Evolutionary conservation across 1,284 basidiomycete genomes (phyloP), one percentile per base, ranked within the genome.

Genomic region (Mycena sp.): DNA sequence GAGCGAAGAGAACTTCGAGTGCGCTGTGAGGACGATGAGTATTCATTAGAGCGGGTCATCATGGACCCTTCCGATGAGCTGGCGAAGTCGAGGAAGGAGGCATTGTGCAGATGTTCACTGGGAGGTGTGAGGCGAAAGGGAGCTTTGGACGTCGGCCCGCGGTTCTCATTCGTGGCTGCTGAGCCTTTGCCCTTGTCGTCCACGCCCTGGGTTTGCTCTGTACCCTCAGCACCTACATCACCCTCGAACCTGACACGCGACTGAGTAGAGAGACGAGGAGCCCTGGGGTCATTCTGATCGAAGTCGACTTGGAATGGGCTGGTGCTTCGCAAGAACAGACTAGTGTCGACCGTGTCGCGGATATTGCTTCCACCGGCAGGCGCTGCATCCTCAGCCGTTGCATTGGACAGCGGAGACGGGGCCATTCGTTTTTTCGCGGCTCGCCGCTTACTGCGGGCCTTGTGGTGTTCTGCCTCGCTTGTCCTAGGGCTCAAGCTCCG

Each of bases 41-140:
- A 60, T 2, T 55, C 68, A 43, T 75, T 73, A 5, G 83, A 81
- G 6, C 78, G 75, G 28, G 74, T 77, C 23, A 73, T 72, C 21
- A 77, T 60, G 23, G 84, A 85, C 12, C 72, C 77, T 38, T 78
- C 79, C 2, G 85, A 84, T 4, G 86, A 85, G 29, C 76, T 71
- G 10, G 75, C 77, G 57, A 89, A 81, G 70, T 89, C 88, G 23
- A 90, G 78, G 76, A 89, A 90, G 0, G 88, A 89, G 46, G 79
- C 54, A 70, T 75, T 63, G 68, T 71, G 61, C 70, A 70, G 21
- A 70, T 64, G 40, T 65, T 56, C 46, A 12, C 30, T 50, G 16
- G 56, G 67, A 67, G 72, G 79, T 41, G 67, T 79, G 57, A 74
- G 73, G 26, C 71, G 72, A 59, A 72, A 75, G 14, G 66, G 32